Evolutionary conservation across 2,329 filamentous ascomycete species (phyloP), one percentile per base, ranked within the genome.

Genomic region (Sporothrix phasma): DNA sequence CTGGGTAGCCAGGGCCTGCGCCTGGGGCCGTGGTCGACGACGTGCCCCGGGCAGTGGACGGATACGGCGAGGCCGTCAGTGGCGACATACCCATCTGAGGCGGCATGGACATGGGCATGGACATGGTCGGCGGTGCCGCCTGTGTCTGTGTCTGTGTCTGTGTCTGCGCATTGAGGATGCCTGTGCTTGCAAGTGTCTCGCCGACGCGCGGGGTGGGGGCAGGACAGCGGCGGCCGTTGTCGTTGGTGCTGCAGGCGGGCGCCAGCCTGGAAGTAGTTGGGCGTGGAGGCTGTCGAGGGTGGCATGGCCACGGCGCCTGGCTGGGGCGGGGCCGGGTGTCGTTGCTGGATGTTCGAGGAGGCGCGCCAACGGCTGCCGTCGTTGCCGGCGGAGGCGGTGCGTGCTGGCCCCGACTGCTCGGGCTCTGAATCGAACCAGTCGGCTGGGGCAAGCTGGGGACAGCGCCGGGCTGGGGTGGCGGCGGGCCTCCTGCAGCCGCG

Each of bases 281-380:
- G 65, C 3, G 34, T 11, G 66, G 66, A 10, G 4, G 29, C n/a
- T 3, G 63, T 59, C 62, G 70, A 71, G 26, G 76, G 69, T 58
- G 80, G 74, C 51, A 75, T 71, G 45, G 84, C 84, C 49, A 78
- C 75, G 45, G 83, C 80, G 62, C 83, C 83, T 43, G 84, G 83
- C 68, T 86, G 83, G 34, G 84, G 83, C 66, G 79, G 74, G 63
- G 83, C 79, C 56, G 83, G 17, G 74, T 74, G 51, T 72, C 68
- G 58, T 68, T n/a, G 29, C 69, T n/a, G 29, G 69, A 67, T 56
- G 72, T 66, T 51, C 72, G 71, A 66, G 71, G 6, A 6, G 22
- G 2, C 2, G 46, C 7, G 17, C 15, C 15, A 6, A 17, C 41
- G 31, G 69, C 67, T 53, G 72, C 66, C 47, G 72, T 71, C 66